A percentile compares a stretch with the other conserved stretches of the same genome.
phyloP scores from a whole-genome alignment of 306 rosid species.

The Vigna radiata region DNA sequence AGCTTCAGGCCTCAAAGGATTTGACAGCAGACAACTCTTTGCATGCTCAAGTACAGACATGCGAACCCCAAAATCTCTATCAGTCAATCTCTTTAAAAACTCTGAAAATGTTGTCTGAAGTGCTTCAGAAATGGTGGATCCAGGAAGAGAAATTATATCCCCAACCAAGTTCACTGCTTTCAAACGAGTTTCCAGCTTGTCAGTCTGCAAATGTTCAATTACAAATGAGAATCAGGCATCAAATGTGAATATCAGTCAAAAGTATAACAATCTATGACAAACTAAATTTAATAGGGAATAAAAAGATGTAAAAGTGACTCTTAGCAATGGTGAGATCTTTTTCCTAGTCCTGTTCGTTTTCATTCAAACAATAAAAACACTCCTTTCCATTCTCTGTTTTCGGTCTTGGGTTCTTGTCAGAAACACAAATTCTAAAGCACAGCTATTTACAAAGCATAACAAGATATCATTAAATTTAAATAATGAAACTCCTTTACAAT shows the following conservation, averaged over 20 bases:
- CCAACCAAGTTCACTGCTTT: constrained; percentile 93
- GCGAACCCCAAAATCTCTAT: constrained; percentile 74
- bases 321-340: constrained; percentile 4
- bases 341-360: not conserved
- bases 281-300: constrained; percentile 9
- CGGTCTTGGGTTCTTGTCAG: not conserved
- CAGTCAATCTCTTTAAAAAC: constrained; percentile 89
- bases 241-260: constrained; percentile 31
- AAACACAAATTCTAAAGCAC: constrained; percentile 25
- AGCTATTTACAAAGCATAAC: constrained; percentile 21
- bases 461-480: constrained; percentile 22
- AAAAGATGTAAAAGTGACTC: constrained; percentile 28
- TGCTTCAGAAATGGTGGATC: constrained; percentile 66
- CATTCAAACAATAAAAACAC: constrained; percentile 1
- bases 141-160: constrained; percentile 78
- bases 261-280: constrained; percentile 4
- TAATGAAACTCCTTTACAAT: constrained; percentile 21
- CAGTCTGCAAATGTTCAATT: constrained; percentile 74
- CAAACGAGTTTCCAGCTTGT: constrained; percentile 85
- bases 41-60: constrained; percentile 79
- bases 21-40: constrained; percentile 78
- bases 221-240: constrained; percentile 41
- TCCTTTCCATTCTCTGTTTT: not conserved
- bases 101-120: constrained; percentile 89
- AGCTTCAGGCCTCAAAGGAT: constrained; percentile 78